phyloP scores from a whole-genome alignment of 768 basidiomycete species.

The Trametes meyenii region DNA sequence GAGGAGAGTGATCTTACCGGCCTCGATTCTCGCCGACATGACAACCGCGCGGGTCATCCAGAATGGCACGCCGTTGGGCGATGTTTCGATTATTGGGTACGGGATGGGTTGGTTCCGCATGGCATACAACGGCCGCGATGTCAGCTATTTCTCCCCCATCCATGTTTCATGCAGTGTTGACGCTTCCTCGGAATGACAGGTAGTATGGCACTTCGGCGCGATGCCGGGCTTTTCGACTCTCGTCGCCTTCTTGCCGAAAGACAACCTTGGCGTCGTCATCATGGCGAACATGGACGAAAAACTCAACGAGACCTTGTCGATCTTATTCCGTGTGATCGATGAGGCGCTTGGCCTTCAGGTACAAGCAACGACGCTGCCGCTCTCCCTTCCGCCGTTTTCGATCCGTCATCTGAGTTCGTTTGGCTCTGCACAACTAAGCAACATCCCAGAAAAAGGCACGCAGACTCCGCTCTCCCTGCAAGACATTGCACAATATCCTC shows the following conservation, averaged over 20 bases:
- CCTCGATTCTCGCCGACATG: conserved; percentile 32
- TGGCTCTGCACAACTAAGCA: too few species aligned
- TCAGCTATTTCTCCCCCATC: conserved; percentile 20
- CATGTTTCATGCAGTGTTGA: neutral
- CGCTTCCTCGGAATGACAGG: conserved; percentile 25
- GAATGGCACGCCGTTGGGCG: conserved; percentile 7
- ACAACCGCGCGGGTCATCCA: conserved; percentile 37
- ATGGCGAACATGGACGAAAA: conserved; percentile 27
- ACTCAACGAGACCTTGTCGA: conserved; percentile 1
- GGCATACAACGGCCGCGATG: conserved; percentile 45
- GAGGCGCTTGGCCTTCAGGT: neutral
- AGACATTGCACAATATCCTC: neutral
- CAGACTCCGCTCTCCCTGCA: too few species aligned
- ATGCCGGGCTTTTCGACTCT: conserved; percentile 39
- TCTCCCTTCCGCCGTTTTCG: neutral
- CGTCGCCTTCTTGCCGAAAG: conserved; percentile 39
- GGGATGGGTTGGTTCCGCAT: conserved; percentile 45
- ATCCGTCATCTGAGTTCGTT: neutral
- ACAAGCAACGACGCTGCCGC: neutral
- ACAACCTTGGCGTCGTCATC: conserved; percentile 38
- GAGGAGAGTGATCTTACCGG: conserved; percentile 39
- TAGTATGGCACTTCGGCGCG: conserved; percentile 39
- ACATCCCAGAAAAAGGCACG: too few species aligned
- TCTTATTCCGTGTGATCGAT: conserved; percentile 7
- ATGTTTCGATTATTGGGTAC: conserved; percentile 40